Evolutionary conservation across 768 basidiomycete species (phyloP).

Genomic region (Mycena pura): DNA sequence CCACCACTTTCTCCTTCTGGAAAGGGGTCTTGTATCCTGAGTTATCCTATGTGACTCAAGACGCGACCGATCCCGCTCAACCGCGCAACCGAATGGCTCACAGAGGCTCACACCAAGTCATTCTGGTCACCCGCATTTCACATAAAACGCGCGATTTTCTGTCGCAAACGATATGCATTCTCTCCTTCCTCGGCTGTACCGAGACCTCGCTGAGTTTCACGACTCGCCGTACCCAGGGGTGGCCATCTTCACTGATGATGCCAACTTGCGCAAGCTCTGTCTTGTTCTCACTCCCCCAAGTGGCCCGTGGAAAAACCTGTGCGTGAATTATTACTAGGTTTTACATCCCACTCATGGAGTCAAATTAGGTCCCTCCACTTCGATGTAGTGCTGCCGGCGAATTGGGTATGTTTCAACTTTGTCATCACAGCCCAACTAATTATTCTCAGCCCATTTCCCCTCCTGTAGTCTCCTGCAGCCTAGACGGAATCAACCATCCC

Average conservation of each 20-base stretch:
- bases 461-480: conserved; percentile 42
- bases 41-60: conserved; percentile 48
- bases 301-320: conserved; percentile 52
- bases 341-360: neutral
- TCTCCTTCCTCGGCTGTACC: conserved; percentile 45
- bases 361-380: conserved; percentile 15
- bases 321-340: neutral
- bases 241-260: conserved; percentile 48
- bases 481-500: conserved; percentile 46
- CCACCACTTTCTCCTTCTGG: too few relatives aligned
- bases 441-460: conserved; percentile 43
- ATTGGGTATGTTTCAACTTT: conserved; percentile 40
- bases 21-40: too few relatives aligned
- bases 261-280: conserved; percentile 48
- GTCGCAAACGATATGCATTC: conserved; percentile 7
- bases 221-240: conserved; percentile 53
- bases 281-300: conserved; percentile 51
- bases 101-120: neutral
- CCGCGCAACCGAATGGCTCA: conserved; percentile 10
- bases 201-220: conserved; percentile 49
- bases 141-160: neutral
- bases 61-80: neutral
- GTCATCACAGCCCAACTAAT: neutral
- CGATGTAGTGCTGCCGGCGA: conserved; percentile 35
- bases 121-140: neutral